Evolutionary conservation across 2,329 filamentous ascomycete species (phyloP), one percentile per base, ranked within the genome.

Genomic region (Trichocomaceae sp.): DNA sequence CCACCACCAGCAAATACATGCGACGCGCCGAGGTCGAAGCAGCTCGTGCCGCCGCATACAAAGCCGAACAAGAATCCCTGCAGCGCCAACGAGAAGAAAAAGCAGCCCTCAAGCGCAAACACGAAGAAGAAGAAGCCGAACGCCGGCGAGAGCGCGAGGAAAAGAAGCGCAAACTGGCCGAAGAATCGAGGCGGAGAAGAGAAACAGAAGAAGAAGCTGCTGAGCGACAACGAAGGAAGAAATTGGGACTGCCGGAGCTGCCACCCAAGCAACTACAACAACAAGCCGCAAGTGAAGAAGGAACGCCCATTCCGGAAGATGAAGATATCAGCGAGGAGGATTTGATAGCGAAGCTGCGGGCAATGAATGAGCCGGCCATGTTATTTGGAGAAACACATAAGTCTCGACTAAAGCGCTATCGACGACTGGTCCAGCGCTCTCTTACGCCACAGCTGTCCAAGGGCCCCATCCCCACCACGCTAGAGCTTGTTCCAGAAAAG

Each of bases 11-110:
- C 65, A 96, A 95, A 72, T 97, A 90, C 70, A 74, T 89, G 59
- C 90, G 89, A 63, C 89, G 90, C 61, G 85, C 87, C 61, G 92
- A 99, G 61, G 70, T 90, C 62, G 93, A 99, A 78, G 86, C 87
- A 52, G 83, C 88, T 64, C 86, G 93, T 52, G 78, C 87, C 66
- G 86, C 84, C 39, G 83, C 85, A 58, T 99, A 99, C 74, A 76
- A 83, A 1, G 86, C 86, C 13, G 90, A 95, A 64, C 91, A 97
- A 70, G 83, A 83, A 60, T 81, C 81, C 3, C 77, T 89, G 51
- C 87, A 90, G 62, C 79, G 78, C 39, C 84, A 88, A 65, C 87
- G 88, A 26, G 77, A 83, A 57, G 83, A 86, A 58, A 85, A 84
- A 60, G 76, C 83, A 1, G 80, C 82, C 1, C 84, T 86, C 63